These are phyloP conservation scores for Baudoinia panamericana DNA, from an alignment of 495 filamentous ascomycete genomes.

Conservation along the genomic window DNA sequence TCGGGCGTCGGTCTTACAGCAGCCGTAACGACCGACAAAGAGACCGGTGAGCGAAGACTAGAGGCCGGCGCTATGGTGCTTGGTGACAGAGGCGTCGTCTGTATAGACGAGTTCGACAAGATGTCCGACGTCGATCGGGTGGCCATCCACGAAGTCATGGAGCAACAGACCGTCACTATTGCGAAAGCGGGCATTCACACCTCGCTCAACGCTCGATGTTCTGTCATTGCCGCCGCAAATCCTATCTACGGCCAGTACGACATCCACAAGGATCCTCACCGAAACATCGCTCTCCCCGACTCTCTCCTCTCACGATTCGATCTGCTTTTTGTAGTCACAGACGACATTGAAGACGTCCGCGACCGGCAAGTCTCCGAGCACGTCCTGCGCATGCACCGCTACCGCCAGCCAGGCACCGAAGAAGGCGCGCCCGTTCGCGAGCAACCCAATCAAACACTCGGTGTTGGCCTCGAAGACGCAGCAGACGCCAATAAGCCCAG, in stretches of 20 bases:
- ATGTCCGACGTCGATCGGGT: conserved; percentile 98
- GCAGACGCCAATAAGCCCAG: conserved; percentile 58
- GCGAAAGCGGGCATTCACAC: conserved; percentile 98
- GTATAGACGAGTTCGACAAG: conserved; percentile 99
- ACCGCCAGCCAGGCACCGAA: conserved; percentile 85
- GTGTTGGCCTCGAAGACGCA: conserved; percentile 74
- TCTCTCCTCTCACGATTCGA: conserved; percentile 98
- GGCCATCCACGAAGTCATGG: conserved; percentile 99
- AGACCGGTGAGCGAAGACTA: conserved; percentile 87
- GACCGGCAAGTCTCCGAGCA: conserved; percentile 92
- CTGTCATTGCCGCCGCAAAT: conserved; percentile 92
- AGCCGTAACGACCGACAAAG: conserved; percentile 90
- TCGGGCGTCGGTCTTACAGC: conserved; percentile 97
- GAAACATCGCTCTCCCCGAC: conserved; percentile 95
- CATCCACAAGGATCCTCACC: conserved; percentile 94
- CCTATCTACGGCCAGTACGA: conserved; percentile 98
- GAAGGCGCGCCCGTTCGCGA: conserved; percentile 93
- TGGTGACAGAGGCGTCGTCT: conserved; percentile 90
- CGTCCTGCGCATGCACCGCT: conserved; percentile 93
- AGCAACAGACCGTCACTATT: conserved; percentile 98
- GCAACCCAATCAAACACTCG: conserved; percentile 68
- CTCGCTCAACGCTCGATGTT: conserved; percentile 90
- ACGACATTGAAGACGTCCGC: conserved; percentile 87
- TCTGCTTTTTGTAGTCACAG: conserved; percentile 93
- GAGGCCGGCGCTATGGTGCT: conserved; percentile 99